phyloP scores from a whole-genome alignment of 202 grass and related monocot genomes.

The Schoenoplectus triqueter region DNA sequence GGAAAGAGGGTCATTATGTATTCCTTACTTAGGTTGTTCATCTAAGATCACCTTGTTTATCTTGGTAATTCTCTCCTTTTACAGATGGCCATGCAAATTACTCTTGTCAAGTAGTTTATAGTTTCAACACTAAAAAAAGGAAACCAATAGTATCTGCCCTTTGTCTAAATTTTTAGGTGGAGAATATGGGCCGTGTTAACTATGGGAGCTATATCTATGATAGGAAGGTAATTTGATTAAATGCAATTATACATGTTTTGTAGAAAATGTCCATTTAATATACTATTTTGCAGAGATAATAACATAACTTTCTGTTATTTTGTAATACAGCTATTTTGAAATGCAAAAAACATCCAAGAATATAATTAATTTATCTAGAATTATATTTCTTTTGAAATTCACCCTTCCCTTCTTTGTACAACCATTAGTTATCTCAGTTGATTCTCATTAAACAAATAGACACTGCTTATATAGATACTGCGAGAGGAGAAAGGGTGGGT shows the following conservation, averaged over 20 bases:
- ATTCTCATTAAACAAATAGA: constrained; percentile 21
- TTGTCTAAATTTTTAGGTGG: constrained; percentile 56
- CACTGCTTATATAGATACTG: neutral
- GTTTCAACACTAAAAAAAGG: neutral
- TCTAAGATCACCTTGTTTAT: constrained; percentile 71
- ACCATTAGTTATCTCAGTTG: neutral
- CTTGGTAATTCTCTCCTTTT: constrained; percentile 62
- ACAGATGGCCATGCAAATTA: constrained; percentile 14
- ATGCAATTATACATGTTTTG: neutral
- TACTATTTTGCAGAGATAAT: constrained; percentile 3
- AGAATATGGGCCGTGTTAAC: constrained; percentile 89
- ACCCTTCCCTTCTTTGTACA: constrained; percentile 12
- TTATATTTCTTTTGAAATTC: constrained; percentile 32
- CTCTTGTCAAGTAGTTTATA: neutral
- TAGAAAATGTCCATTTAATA: neutral
- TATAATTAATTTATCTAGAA: neutral
- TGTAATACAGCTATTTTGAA: neutral
- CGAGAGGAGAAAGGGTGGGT: neutral
- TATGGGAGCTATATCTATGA: constrained; percentile 90
- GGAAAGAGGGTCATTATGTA: constrained; percentile 53
- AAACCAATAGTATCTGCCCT: neutral
- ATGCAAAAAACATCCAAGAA: neutral
- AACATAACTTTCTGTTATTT: neutral
- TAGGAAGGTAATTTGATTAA: constrained; percentile 65
- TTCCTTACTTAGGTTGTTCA: constrained; percentile 70